Evolutionary conservation across 345 rosid species (phyloP).

Genomic region (Aquilaria sinensis): DNA sequence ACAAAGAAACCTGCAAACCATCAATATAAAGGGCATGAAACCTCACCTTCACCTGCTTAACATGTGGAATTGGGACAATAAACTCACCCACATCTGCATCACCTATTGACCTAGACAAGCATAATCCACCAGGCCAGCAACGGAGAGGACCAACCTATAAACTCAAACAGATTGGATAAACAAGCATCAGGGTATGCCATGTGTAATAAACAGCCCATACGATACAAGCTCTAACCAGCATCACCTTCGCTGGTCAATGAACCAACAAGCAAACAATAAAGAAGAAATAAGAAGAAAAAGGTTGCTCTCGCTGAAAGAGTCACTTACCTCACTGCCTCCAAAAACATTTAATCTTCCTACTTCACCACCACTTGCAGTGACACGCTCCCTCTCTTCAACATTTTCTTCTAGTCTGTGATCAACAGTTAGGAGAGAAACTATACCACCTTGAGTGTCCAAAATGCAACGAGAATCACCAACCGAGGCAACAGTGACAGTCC

Average conservation of each 20-base stretch:
- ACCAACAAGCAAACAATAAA: background rate
- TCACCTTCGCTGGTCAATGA: background rate
- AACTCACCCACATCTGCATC: constrained; percentile 98
- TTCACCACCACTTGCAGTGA: constrained; percentile 99
- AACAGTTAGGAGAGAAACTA: constrained; percentile 91
- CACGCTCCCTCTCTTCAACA: constrained; percentile 96
- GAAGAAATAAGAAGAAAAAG: background rate
- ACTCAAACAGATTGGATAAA: constrained; percentile 9
- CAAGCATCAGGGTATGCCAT: background rate
- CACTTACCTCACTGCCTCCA: constrained; percentile 90
- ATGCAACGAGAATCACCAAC: constrained; percentile 99
- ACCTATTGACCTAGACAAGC: constrained; percentile 98
- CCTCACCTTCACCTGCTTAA: constrained; percentile 95
- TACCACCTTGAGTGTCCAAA: constrained; percentile 93
- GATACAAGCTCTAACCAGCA: background rate
- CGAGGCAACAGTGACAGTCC: constrained; percentile 99
- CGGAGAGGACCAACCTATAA: constrained; percentile 94
- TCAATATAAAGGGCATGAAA: constrained; percentile 4
- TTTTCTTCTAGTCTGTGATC: constrained; percentile 99
- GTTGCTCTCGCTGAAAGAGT: constrained; percentile 1
- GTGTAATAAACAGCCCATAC: background rate
- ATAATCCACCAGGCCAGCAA: constrained; percentile 99
- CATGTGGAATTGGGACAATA: constrained; percentile 97
- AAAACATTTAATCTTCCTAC: constrained; percentile 96
- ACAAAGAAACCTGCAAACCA: constrained; percentile 3